Percentiles rank a stretch among this genome's conserved stretches.
phyloP scores from a whole-genome alignment of 2,329 filamentous ascomycete species.

The Calonectria pseudoreteaudii region DNA sequence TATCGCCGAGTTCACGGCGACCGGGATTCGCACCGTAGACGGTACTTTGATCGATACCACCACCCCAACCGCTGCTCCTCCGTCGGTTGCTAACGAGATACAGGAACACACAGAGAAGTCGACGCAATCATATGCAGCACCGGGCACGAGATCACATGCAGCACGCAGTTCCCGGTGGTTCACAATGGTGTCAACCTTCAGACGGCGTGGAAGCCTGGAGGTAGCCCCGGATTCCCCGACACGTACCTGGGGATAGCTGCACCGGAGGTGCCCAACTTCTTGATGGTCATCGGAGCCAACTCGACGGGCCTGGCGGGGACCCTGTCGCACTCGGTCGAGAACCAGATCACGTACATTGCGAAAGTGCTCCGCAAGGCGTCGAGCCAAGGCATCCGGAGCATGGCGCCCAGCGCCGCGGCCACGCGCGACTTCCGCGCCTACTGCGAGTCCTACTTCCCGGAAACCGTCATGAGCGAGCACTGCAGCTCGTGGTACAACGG shows the following conservation, averaged over 20 bases:
- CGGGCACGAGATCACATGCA: constrained; percentile 1
- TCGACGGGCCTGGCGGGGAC: constrained; percentile 7
- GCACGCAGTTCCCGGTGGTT: not conserved
- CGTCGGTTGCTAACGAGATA: not conserved
- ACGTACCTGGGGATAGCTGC: constrained; percentile 1
- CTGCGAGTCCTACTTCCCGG: constrained; percentile 13
- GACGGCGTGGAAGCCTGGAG: not conserved
- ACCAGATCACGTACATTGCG: constrained; percentile 11
- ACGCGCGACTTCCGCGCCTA: constrained; percentile 10
- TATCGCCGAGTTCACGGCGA: constrained; percentile 12
- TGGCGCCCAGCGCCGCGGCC: not conserved
- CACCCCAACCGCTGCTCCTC: too few species aligned
- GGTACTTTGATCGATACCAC: not conserved
- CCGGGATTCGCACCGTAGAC: constrained; percentile 9
- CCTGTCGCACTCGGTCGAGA: constrained; percentile 2
- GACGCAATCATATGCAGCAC: constrained; percentile 13
- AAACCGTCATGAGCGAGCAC: constrained; percentile 6
- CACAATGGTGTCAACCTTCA: not conserved
- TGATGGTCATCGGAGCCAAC: not conserved
- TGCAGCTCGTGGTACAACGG: constrained; percentile 22
- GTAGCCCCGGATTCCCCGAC: constrained; percentile 5
- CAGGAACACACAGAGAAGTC: constrained; percentile 6
- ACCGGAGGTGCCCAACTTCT: constrained; percentile 1
- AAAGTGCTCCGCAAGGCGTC: constrained; percentile 11
- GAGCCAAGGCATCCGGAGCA: constrained; percentile 5